Percentiles rank a stretch among this genome's conserved stretches.
phyloP scores from a whole-genome alignment of 1,284 basidiomycete species.

The Cryptococcus maquisensis region DNA sequence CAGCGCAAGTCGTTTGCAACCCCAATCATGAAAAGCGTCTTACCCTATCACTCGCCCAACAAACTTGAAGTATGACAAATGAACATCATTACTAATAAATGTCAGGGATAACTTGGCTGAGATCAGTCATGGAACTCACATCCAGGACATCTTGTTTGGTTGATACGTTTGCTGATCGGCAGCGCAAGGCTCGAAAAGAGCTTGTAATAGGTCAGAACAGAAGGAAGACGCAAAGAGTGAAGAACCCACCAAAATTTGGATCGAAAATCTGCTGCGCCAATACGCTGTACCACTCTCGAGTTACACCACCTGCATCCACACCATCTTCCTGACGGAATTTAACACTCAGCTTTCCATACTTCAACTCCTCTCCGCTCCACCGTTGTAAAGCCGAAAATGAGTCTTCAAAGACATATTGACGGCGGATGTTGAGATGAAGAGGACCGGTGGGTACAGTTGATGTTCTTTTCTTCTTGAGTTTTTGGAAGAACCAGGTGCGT shows the following conservation, averaged over 20 bases:
- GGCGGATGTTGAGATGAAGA: conserved; percentile 85
- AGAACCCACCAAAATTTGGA: conserved; percentile 69
- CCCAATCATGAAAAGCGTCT: conserved; percentile 8
- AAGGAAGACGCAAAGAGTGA: neutral
- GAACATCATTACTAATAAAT: conserved; percentile 67
- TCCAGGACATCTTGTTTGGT: conserved; percentile 90
- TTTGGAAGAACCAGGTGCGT: conserved; percentile 96
- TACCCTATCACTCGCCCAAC: conserved; percentile 91
- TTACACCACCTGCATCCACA: conserved; percentile 96
- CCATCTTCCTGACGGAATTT: conserved; percentile 98
- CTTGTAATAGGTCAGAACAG: conserved; percentile 10
- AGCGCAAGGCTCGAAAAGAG: conserved; percentile 91
- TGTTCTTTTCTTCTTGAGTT: conserved; percentile 78
- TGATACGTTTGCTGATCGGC: conserved; percentile 92
- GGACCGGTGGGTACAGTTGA: conserved; percentile 72
- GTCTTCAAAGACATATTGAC: conserved; percentile 93
- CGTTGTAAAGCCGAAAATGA: conserved; percentile 89
- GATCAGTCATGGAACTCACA: conserved; percentile 42
- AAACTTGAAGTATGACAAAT: conserved; percentile 97
- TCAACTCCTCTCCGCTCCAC: conserved; percentile 91
- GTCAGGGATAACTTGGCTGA: conserved; percentile 12
- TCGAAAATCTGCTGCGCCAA: conserved; percentile 98
- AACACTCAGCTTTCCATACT: conserved; percentile 94
- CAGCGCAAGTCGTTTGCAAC: neutral
- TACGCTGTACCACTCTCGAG: conserved; percentile 98